phyloP scores from a whole-genome alignment of 2,329 filamentous ascomycete genomes.

The Sporothrix pallida region DNA sequence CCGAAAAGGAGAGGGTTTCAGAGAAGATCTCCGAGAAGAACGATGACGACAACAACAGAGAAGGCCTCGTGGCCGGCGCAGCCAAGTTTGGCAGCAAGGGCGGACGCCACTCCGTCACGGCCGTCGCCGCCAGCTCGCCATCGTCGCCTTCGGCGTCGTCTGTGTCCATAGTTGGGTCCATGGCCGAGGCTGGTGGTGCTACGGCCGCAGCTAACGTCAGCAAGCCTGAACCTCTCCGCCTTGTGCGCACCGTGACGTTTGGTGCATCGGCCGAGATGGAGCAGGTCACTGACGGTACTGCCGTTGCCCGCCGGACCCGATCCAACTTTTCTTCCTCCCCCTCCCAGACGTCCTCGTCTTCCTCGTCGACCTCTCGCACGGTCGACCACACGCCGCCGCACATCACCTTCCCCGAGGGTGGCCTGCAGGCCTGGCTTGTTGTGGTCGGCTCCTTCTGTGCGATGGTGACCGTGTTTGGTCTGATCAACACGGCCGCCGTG shows the following conservation, averaged over 20 bases:
- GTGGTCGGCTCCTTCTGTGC: slow-evolving; percentile 78
- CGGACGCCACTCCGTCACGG: background rate
- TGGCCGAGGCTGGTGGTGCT: slow-evolving; percentile 20
- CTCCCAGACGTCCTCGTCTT: slow-evolving; percentile 12
- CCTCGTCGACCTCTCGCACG: slow-evolving; percentile 5
- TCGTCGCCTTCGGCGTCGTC: slow-evolving; percentile 32
- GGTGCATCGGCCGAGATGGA: slow-evolving; percentile 11
- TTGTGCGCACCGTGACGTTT: slow-evolving; percentile 31
- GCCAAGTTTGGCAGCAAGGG: slow-evolving; percentile 28
- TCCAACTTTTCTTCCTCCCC: background rate
- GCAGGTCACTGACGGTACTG: background rate
- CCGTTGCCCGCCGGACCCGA: background rate
- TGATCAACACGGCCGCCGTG: slow-evolving; percentile 76
- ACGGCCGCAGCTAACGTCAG: background rate
- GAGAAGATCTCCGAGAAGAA: background rate
- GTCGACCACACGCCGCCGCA: slow-evolving; percentile 32
- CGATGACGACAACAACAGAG: slow-evolving; percentile 16
- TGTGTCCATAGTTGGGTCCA: slow-evolving; percentile 32
- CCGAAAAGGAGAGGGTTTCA: background rate
- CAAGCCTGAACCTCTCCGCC: slow-evolving; percentile 31
- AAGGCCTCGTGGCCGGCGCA: slow-evolving; percentile 27
- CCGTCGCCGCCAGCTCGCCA: slow-evolving; percentile 19
- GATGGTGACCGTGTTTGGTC: slow-evolving; percentile 71
- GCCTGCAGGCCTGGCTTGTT: slow-evolving; percentile 73
- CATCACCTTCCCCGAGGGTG: slow-evolving; percentile 73